phyloP scores from a whole-genome alignment of 371 early-diverging fungal genomes.

The Umbelopsis sp. region DNA sequence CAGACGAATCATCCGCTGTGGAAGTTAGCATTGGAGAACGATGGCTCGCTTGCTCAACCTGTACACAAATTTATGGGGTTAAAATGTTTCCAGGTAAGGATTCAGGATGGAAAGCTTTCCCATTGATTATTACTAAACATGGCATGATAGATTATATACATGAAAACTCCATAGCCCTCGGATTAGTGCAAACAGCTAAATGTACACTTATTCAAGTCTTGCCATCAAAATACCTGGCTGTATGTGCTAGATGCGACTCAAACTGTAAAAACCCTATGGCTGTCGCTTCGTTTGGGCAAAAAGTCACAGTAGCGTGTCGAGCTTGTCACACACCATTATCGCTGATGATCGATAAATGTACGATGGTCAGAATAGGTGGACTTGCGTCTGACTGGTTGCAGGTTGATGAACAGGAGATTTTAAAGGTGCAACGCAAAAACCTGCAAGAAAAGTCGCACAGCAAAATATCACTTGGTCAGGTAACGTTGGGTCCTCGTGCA shows the following conservation, averaged over 20 bases:
- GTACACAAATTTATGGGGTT: slow-evolving; percentile 1
- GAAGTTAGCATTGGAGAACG: neutral
- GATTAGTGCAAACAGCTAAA: neutral
- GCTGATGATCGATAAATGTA: neutral
- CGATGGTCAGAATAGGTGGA: slow-evolving; percentile 8
- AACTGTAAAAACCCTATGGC: neutral
- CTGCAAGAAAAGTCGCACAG: slow-evolving; percentile 2
- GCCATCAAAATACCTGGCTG: neutral
- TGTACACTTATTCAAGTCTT: neutral
- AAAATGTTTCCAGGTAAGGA: neutral
- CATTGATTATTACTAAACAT: neutral
- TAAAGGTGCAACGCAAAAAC: neutral
- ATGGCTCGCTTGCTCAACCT: neutral
- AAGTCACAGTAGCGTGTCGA: neutral
- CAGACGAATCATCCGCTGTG: neutral
- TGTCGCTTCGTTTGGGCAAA: slow-evolving; percentile 13
- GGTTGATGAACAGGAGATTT: slow-evolving; percentile 4
- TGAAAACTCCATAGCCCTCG: neutral
- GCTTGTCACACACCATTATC: slow-evolving; percentile 4
- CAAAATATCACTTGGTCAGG: slow-evolving; percentile 8
- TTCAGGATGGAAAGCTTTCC: neutral
- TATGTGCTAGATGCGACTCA: slow-evolving; percentile 17
- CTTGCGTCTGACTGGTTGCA: slow-evolving; percentile 13
- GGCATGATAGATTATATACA: neutral
- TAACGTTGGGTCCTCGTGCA: neutral